These are phyloP conservation scores for Pezicula radicicola DNA, from an alignment of 2,329 filamentous ascomycete genomes.

Conservation along the genomic window DNA sequence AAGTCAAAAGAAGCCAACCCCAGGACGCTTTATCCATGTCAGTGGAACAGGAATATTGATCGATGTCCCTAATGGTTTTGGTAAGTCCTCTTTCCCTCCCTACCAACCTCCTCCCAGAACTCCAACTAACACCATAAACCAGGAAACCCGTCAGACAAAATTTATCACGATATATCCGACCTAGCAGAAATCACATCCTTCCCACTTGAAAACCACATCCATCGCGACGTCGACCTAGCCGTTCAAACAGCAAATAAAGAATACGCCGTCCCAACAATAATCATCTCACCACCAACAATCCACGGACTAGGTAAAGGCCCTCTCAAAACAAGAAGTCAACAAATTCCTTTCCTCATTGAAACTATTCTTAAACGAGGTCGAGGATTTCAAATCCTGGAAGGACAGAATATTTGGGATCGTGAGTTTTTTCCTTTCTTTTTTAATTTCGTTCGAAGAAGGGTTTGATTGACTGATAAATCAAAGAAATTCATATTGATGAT, in stretches of 20 bases:
- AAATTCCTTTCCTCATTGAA: slow-evolving; percentile 51
- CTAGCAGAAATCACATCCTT: slow-evolving; percentile 52
- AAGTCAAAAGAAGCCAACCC: slow-evolving; percentile 35
- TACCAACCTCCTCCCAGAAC: too few relatives aligned
- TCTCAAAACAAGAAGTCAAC: slow-evolving; percentile 49
- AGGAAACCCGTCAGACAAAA: slow-evolving; percentile 34
- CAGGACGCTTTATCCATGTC: slow-evolving; percentile 49
- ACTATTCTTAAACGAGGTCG: slow-evolving; percentile 45
- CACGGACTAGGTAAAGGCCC: slow-evolving; percentile 59
- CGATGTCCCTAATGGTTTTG: slow-evolving; percentile 23
- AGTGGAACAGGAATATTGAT: slow-evolving; percentile 45
- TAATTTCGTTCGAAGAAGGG: too few relatives aligned
- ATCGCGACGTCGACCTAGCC: slow-evolving; percentile 68
- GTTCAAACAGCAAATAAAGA: slow-evolving; percentile 44
- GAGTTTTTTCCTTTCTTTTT: not conserved
- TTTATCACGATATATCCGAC: slow-evolving; percentile 58
- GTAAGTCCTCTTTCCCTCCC: slow-evolving; percentile 26
- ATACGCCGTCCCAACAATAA: slow-evolving; percentile 49
- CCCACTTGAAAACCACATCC: slow-evolving; percentile 52
- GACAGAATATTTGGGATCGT: slow-evolving; percentile 47
- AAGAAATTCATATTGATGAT: slow-evolving; percentile 51
- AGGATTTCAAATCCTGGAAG: slow-evolving; percentile 47
- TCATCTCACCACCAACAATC: slow-evolving; percentile 64
- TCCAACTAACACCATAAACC: not conserved
- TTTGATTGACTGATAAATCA: not conserved